Conservation (phyloP, 192 early-diverging fungal genomes). For the Linnemannia exigua region DNA sequence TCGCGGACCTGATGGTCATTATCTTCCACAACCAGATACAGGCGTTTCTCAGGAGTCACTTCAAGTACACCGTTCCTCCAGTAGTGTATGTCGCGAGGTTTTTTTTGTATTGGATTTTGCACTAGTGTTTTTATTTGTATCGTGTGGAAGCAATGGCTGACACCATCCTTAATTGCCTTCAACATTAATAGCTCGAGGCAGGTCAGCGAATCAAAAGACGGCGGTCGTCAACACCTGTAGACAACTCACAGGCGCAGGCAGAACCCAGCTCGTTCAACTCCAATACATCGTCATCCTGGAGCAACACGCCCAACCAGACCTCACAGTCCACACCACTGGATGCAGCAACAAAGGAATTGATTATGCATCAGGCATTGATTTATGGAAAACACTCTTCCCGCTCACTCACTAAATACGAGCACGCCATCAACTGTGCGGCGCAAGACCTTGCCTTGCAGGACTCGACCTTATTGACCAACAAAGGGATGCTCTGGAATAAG, state of each 20-base stretch:
- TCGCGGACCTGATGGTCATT: neutral
- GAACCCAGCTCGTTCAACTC: conserved; percentile 46
- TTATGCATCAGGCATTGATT: conserved; percentile 66
- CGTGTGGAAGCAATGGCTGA: neutral
- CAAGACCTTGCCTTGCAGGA: conserved; percentile 62
- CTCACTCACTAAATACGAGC: conserved; percentile 65
- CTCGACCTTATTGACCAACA: conserved; percentile 59
- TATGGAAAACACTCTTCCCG: conserved; percentile 68
- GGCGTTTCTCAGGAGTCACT: conserved; percentile 20
- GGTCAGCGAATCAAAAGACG: conserved; percentile 25
- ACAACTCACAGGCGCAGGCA: conserved; percentile 18
- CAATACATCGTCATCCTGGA: conserved; percentile 45
- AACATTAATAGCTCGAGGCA: conserved; percentile 5
- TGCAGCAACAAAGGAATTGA: conserved; percentile 54
- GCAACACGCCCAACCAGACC: conserved; percentile 2
- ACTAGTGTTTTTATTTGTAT: neutral
- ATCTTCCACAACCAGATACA: conserved; percentile 12
- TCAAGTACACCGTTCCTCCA: conserved; percentile 3
- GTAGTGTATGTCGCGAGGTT: conserved; percentile 14
- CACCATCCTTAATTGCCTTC: neutral
- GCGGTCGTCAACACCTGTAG: conserved; percentile 37
- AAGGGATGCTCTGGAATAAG: conserved; percentile 61
- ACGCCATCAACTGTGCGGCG: conserved; percentile 66
- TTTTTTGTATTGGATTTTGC: neutral
- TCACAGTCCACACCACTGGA: conserved; percentile 24